These are phyloP conservation scores for Acacia concinna DNA, from an alignment of 331 rosid genomes.

Conservation along the genomic window DNA sequence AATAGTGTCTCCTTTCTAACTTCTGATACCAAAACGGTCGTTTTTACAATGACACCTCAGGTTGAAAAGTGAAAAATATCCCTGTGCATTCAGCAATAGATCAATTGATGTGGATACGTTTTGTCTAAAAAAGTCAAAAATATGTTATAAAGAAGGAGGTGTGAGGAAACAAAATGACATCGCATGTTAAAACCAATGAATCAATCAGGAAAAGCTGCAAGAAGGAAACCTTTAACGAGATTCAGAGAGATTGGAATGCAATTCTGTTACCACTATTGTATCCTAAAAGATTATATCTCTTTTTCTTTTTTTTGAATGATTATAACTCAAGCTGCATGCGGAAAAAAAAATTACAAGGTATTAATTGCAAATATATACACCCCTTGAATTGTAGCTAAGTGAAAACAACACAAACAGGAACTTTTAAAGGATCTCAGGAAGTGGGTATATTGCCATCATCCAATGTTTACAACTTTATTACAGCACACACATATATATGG, in stretches of 20 bases:
- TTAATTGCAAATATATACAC: neutral
- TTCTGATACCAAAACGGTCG: neutral
- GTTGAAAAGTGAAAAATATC: slow-evolving; percentile 14
- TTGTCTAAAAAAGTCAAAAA: neutral
- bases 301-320: neutral
- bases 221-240: neutral
- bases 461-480: neutral
- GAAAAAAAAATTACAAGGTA: neutral
- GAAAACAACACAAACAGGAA: neutral
- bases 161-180: slow-evolving; percentile 16
- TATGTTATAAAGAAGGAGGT: neutral
- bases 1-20: neutral
- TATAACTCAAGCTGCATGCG: neutral
- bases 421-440: neutral
- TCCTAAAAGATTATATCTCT: neutral
- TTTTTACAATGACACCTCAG: neutral
- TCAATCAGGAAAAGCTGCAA: neutral
- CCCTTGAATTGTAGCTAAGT: neutral
- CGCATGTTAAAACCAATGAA: neutral
- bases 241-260: neutral
- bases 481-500: neutral
- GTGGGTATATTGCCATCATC: neutral
- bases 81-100: slow-evolving; percentile 8
- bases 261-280: neutral
- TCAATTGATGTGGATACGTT: slow-evolving; percentile 19